Conservation (phyloP, 257 asterid genomes). For the Verbena officinalis region DNA sequence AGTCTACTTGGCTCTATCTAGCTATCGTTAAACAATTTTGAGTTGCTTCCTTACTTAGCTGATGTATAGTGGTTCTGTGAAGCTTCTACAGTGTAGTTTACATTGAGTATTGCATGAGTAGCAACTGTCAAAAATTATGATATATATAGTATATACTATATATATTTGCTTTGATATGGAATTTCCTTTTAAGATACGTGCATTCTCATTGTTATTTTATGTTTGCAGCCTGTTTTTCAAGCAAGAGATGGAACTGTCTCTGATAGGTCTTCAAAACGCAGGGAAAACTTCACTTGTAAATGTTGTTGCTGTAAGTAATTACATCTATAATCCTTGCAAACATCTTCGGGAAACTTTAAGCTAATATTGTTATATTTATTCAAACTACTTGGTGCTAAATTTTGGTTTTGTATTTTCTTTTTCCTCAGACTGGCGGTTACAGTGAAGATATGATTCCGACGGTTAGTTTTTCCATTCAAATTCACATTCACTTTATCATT, state of each 20-base stretch:
- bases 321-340: neutral
- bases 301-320: constrained; percentile 86
- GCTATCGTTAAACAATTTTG: constrained; percentile 10
- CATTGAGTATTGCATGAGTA: neutral
- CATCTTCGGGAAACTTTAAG: neutral
- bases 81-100: neutral
- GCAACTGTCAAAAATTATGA: neutral
- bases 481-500: constrained; percentile 1
- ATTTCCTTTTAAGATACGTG: neutral
- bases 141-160: too few relatives aligned
- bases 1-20: too few relatives aligned
- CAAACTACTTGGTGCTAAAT: constrained; percentile 23
- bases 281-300: constrained; percentile 98
- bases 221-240: constrained; percentile 85
- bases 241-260: constrained; percentile 99
- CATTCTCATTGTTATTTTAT: constrained; percentile 21
- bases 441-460: constrained; percentile 99
- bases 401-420: constrained; percentile 10
- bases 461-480: constrained; percentile 50
- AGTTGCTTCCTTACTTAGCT: neutral
- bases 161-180: too few relatives aligned
- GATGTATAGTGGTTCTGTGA: neutral
- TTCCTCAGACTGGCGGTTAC: constrained; percentile 91
- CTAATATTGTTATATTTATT: constrained; percentile 5
- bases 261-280: constrained; percentile 96